A percentile compares a stretch with the other conserved stretches of the same genome.
Evolutionary conservation across 768 basidiomycete genomes (phyloP).

Genomic region (Lyophyllum atratum): DNA sequence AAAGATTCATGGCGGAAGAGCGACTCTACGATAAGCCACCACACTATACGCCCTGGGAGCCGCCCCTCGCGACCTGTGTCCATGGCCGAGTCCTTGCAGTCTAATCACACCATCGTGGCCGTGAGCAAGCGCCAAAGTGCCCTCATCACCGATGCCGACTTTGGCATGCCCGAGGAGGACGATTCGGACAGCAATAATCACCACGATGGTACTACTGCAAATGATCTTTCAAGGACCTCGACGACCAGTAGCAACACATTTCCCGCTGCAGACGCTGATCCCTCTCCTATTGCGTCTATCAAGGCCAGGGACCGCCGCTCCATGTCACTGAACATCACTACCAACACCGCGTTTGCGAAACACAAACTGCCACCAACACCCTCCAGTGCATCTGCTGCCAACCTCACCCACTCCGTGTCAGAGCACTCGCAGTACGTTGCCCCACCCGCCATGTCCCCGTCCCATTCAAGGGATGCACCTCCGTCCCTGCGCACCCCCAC

Average conservation of each 20-base stretch:
- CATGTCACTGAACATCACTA: slow-evolving; percentile 58
- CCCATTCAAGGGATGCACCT: slow-evolving; percentile 36
- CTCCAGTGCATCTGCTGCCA: slow-evolving; percentile 29
- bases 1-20: slow-evolving; percentile 83
- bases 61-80: slow-evolving; percentile 74
- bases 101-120: slow-evolving; percentile 71
- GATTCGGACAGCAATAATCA: slow-evolving; percentile 5
- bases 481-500: slow-evolving; percentile 37
- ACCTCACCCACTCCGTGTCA: slow-evolving; percentile 35
- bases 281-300: slow-evolving; percentile 46
- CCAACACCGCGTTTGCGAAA: slow-evolving; percentile 24
- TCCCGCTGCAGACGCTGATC: slow-evolving; percentile 13
- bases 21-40: slow-evolving; percentile 79
- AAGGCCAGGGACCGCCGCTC: slow-evolving; percentile 61
- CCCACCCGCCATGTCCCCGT: slow-evolving; percentile 24
- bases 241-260: slow-evolving; percentile 9
- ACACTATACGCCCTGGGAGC: slow-evolving; percentile 63
- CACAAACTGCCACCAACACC: slow-evolving; percentile 25
- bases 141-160: slow-evolving; percentile 67
- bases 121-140: slow-evolving; percentile 67
- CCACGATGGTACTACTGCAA: slow-evolving; percentile 1
- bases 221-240: slow-evolving; percentile 5
- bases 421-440: slow-evolving; percentile 27
- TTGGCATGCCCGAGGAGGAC: slow-evolving; percentile 62
- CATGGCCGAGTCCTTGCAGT: slow-evolving; percentile 76